Conservation (phyloP, 2,329 filamentous ascomycete species). For the Endocalyx cinctus region DNA sequence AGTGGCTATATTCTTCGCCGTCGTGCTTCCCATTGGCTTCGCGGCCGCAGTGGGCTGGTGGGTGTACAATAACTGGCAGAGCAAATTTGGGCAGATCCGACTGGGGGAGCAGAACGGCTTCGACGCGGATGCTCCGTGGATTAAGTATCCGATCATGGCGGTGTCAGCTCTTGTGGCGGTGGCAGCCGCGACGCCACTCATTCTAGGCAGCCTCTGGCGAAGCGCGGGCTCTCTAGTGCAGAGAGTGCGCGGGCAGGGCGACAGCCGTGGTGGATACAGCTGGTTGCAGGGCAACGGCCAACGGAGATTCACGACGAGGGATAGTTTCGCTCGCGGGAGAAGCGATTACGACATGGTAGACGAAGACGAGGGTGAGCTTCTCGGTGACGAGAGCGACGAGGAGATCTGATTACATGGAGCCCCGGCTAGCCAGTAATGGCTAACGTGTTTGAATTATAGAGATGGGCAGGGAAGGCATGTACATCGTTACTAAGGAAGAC, state of each 20-base stretch:
- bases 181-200: slow-evolving; percentile 60
- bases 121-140: slow-evolving; percentile 68
- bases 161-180: slow-evolving; percentile 61
- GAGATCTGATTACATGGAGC: no score
- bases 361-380: slow-evolving; percentile 87
- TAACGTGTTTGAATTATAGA: no score
- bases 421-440: no score
- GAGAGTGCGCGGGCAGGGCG: slow-evolving; percentile 42
- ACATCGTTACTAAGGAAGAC: no score
- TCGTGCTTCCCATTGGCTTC: slow-evolving; percentile 67
- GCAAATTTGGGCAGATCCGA: slow-evolving; percentile 87
- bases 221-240: slow-evolving; percentile 49
- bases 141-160: slow-evolving; percentile 77
- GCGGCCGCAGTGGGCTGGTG: slow-evolving; percentile 77
- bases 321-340: slow-evolving; percentile 80
- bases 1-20: slow-evolving; percentile 77
- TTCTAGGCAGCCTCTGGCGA: slow-evolving; percentile 70
- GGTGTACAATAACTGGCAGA: slow-evolving; percentile 78
- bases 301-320: slow-evolving; percentile 78
- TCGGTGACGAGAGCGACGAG: slow-evolving; percentile 91
- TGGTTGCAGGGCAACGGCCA: slow-evolving; percentile 49
- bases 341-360: slow-evolving; percentile 88
- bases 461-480: no score
- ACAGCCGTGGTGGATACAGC: slow-evolving; percentile 41
- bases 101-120: slow-evolving; percentile 68